Evolutionary conservation across 1,284 basidiomycete genomes (phyloP).

Genomic region (Anthracocystis walkeri): DNA sequence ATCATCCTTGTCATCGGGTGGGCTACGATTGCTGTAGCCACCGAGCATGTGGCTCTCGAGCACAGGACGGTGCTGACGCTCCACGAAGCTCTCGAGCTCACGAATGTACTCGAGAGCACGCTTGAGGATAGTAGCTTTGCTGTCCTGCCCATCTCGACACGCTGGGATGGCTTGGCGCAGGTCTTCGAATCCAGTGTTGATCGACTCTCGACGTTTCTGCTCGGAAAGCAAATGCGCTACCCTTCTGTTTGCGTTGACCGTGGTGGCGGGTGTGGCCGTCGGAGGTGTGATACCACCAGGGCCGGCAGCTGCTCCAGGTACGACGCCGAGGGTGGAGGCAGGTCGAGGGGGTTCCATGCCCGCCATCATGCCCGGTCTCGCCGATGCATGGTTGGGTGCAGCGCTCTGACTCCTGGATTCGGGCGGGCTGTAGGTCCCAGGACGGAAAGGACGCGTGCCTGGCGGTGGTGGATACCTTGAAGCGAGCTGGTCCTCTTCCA

Average conservation of each 20-base stretch:
- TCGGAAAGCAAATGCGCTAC: slow-evolving; percentile 51
- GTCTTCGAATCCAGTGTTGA: slow-evolving; percentile 58
- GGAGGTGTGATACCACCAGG: slow-evolving; percentile 2
- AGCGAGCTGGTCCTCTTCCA: slow-evolving; percentile 22
- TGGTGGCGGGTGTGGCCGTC: slow-evolving; percentile 14
- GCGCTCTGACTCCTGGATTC: slow-evolving; percentile 27
- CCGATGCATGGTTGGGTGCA: slow-evolving; percentile 12
- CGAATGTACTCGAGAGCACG: slow-evolving; percentile 54
- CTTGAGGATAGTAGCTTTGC: slow-evolving; percentile 55
- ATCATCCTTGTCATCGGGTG: slow-evolving; percentile 46
- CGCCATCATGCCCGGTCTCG: slow-evolving; percentile 27
- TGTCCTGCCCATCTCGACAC: slow-evolving; percentile 53
- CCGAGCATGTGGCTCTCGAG: slow-evolving; percentile 18
- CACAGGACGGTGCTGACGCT: slow-evolving; percentile 30
- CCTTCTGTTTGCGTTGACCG: slow-evolving; percentile 43
- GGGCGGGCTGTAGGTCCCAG: slow-evolving; percentile 37
- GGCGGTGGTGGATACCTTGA: slow-evolving; percentile 20
- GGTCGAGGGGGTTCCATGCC: slow-evolving; percentile 45
- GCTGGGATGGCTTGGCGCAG: slow-evolving; percentile 47
- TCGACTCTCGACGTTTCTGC: slow-evolving; percentile 53
- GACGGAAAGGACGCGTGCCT: slow-evolving; percentile 20
- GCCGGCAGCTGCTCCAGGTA: slow-evolving; percentile 4
- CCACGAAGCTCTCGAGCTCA: slow-evolving; percentile 46
- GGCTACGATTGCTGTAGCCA: slow-evolving; percentile 44
- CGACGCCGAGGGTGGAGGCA: slow-evolving; percentile 26